phyloP scores from a whole-genome alignment of 1,139 yeast species.

The Suzukiozyma palmioleophila region DNA sequence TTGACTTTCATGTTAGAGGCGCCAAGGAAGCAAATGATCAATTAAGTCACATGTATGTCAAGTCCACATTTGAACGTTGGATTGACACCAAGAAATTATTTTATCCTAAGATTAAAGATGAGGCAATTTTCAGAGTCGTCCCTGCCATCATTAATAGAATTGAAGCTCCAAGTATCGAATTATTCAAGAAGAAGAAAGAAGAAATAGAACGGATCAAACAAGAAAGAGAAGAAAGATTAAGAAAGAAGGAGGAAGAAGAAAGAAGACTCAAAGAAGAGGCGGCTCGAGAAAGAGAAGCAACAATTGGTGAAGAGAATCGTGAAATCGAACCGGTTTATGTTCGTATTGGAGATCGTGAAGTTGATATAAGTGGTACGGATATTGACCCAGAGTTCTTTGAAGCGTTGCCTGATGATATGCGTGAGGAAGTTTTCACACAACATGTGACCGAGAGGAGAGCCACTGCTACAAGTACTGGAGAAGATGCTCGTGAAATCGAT shows the following conservation, averaged over 20 bases:
- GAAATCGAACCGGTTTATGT: slow-evolving; percentile 56
- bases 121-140: slow-evolving; percentile 39
- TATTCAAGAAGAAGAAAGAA: slow-evolving; percentile 25
- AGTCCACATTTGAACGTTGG: slow-evolving; percentile 71
- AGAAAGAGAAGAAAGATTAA: slow-evolving; percentile 26
- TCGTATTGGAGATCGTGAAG: slow-evolving; percentile 70
- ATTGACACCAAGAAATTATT: slow-evolving; percentile 51
- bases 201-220: slow-evolving; percentile 24
- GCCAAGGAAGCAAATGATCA: neutral
- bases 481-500: slow-evolving; percentile 61
- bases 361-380: slow-evolving; percentile 85
- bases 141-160: slow-evolving; percentile 51
- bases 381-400: slow-evolving; percentile 89
- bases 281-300: slow-evolving; percentile 31
- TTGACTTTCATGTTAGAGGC: slow-evolving; percentile 10
- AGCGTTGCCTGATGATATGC: slow-evolving; percentile 89
- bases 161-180: slow-evolving; percentile 42
- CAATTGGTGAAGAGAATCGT: slow-evolving; percentile 15
- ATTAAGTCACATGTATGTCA: slow-evolving; percentile 28
- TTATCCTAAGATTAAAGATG: slow-evolving; percentile 38
- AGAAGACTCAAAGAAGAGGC: slow-evolving; percentile 31
- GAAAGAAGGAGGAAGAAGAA: slow-evolving; percentile 30
- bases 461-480: slow-evolving; percentile 44
- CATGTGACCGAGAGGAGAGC: slow-evolving; percentile 68
- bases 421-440: slow-evolving; percentile 88